Percentiles rank a stretch among this genome's conserved stretches.
phyloP scores from a whole-genome alignment of 495 filamentous ascomycete genomes.

The Apiosordaria backusii region DNA sequence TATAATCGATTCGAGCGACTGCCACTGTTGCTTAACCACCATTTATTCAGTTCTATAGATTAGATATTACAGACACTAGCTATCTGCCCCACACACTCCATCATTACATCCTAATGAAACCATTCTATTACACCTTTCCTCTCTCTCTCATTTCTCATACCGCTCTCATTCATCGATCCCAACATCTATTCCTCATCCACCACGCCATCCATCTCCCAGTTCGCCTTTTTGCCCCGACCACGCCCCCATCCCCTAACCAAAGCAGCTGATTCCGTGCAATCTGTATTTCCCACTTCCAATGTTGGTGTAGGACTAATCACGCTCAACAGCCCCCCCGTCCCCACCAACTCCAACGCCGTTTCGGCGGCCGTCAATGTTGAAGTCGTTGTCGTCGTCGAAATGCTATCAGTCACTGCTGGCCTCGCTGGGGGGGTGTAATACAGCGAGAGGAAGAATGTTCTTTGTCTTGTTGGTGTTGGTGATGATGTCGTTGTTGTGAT shows the following conservation, averaged over 20 bases:
- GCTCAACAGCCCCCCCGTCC: no score
- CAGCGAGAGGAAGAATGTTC: not conserved
- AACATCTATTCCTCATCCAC: not conserved
- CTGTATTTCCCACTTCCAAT: not conserved
- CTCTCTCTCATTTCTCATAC: no score
- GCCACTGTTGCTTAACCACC: no score
- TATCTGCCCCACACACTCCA: no score
- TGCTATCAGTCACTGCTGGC: not conserved
- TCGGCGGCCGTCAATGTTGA: not conserved
- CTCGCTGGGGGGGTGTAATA: not conserved
- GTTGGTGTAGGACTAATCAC: not conserved
- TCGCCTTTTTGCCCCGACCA: not conserved
- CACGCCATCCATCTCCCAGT: not conserved
- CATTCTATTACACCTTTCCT: no score
- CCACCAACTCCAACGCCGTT: not conserved
- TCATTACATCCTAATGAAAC: no score
- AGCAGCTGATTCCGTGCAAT: not conserved
- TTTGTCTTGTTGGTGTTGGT: not conserved
- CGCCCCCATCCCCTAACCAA: not conserved
- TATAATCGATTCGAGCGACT: no score
- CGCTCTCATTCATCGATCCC: no score
- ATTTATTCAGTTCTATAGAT: no score
- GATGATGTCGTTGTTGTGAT: no score
- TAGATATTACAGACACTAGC: no score
- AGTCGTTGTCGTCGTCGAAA: not conserved